A percentile compares a stretch with the other conserved stretches of the same genome.
phyloP scores from a whole-genome alignment of 352 stramenopile genomes.

The Achlya hypogyna region DNA sequence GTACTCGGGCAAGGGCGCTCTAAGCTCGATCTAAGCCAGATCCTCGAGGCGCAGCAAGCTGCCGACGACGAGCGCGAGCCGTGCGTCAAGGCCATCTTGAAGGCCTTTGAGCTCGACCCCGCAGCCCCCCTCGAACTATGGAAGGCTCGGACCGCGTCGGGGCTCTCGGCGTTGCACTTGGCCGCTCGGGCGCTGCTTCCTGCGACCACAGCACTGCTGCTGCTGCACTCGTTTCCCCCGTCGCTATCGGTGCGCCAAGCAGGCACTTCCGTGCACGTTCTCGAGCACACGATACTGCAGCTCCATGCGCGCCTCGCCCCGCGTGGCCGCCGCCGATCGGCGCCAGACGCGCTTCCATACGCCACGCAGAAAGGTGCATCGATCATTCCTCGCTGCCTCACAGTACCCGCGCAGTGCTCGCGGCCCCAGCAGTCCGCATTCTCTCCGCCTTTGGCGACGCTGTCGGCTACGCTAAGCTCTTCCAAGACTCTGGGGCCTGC shows the following conservation, averaged over 20 bases:
- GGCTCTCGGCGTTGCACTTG: conserved; percentile 9
- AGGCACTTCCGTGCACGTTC: not conserved
- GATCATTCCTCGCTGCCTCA: not conserved
- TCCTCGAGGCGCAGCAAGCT: no score
- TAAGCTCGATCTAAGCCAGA: no score
- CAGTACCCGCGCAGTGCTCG: not conserved
- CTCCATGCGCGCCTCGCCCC: not conserved
- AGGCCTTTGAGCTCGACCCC: no score
- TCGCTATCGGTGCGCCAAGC: not conserved
- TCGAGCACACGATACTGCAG: not conserved
- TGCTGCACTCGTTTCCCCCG: not conserved
- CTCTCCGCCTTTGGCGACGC: not conserved
- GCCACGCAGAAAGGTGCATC: not conserved
- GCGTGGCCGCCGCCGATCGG: not conserved
- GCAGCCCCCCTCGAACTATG: no score
- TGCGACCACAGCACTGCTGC: not conserved
- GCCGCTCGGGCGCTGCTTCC: not conserved
- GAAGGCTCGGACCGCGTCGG: not conserved
- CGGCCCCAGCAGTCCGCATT: not conserved
- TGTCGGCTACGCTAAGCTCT: conserved; percentile 7
- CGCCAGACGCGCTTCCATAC: not conserved
- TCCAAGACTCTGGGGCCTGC: not conserved
- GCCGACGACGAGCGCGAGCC: no score
- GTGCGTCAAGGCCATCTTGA: no score
- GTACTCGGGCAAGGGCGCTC: no score